Evolutionary conservation across 495 filamentous ascomycete genomes (phyloP).

Genomic region (Trichoderma virens): DNA sequence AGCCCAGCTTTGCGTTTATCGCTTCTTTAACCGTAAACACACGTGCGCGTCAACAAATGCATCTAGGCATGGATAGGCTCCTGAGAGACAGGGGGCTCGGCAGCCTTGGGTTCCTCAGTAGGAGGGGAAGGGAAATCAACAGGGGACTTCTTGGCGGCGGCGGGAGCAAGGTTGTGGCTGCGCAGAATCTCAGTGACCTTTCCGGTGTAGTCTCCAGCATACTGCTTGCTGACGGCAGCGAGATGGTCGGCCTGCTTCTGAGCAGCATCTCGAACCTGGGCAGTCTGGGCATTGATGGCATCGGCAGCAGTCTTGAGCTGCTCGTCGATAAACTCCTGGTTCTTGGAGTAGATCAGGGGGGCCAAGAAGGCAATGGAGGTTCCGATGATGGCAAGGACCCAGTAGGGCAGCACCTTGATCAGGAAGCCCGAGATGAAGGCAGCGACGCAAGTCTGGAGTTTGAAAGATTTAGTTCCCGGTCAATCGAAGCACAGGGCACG

Average conservation of each 20-base stretch:
- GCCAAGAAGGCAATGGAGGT: slow-evolving; percentile 71
- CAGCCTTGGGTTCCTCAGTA: slow-evolving; percentile 10
- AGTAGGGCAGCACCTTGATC: slow-evolving; percentile 88
- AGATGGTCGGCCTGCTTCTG: slow-evolving; percentile 73
- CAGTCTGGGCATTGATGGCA: slow-evolving; percentile 72
- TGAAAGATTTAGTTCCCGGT: neutral
- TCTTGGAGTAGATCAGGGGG: slow-evolving; percentile 86
- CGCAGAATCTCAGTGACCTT: slow-evolving; percentile 70
- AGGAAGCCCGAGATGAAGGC: slow-evolving; percentile 87
- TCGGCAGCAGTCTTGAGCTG: slow-evolving; percentile 65
- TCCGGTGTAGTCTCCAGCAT: slow-evolving; percentile 72
- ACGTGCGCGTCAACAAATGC: neutral
- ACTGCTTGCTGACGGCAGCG: slow-evolving; percentile 68
- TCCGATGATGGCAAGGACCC: slow-evolving; percentile 76
- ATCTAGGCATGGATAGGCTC: slow-evolving; percentile 1
- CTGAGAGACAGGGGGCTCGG: neutral
- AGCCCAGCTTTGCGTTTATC: neutral
- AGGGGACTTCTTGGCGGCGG: slow-evolving; percentile 16
- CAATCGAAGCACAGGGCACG: slow-evolving; percentile 14
- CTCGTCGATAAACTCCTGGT: slow-evolving; percentile 87
- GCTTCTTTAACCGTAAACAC: neutral
- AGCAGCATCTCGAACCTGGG: slow-evolving; percentile 70
- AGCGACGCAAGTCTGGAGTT: slow-evolving; percentile 58
- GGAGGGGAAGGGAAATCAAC: slow-evolving; percentile 3
- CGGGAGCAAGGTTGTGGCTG: slow-evolving; percentile 39